Percentiles rank a stretch among this genome's conserved stretches.
Evolutionary conservation across 768 basidiomycete genomes (phyloP).

Genomic region (Mycena capillaripes): DNA sequence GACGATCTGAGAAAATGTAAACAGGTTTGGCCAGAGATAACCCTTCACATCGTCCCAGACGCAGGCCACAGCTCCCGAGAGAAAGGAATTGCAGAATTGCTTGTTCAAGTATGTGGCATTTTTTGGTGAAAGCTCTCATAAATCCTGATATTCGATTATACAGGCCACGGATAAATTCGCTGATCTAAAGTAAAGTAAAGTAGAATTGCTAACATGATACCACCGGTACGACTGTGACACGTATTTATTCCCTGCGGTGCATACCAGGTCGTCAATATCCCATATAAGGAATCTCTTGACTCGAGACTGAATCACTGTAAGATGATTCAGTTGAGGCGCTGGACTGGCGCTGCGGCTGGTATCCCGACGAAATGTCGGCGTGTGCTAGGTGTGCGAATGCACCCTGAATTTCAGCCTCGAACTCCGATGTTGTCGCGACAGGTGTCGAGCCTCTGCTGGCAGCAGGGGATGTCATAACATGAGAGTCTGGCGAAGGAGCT

Average conservation of each 20-base stretch:
- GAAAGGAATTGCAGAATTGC: conserved; percentile 72
- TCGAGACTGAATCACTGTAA: neutral
- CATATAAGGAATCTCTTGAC: neutral
- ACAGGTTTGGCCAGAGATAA: conserved; percentile 83
- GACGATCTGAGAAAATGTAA: neutral
- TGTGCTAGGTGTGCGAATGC: neutral
- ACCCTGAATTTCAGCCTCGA: neutral
- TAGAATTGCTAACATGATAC: neutral
- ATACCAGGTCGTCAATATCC: neutral
- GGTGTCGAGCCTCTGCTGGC: neutral
- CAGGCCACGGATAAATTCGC: conserved; percentile 63
- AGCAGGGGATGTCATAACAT: neutral
- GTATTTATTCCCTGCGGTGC: neutral
- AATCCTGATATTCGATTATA: neutral
- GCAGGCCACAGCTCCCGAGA: conserved; percentile 92
- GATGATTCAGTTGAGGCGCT: neutral
- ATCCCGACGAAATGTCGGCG: too few species aligned
- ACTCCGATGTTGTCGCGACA: neutral
- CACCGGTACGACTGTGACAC: neutral
- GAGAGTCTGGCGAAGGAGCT: neutral
- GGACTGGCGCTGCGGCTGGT: neutral
- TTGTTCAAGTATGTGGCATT: conserved; percentile 72
- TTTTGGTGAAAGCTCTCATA: neutral
- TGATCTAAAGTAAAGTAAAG: conserved; percentile 42
- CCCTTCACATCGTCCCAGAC: conserved; percentile 82